These are phyloP conservation scores for Brachypodium distachyon DNA, from an alignment of 202 grass and related monocot species.

Conservation along the genomic window DNA sequence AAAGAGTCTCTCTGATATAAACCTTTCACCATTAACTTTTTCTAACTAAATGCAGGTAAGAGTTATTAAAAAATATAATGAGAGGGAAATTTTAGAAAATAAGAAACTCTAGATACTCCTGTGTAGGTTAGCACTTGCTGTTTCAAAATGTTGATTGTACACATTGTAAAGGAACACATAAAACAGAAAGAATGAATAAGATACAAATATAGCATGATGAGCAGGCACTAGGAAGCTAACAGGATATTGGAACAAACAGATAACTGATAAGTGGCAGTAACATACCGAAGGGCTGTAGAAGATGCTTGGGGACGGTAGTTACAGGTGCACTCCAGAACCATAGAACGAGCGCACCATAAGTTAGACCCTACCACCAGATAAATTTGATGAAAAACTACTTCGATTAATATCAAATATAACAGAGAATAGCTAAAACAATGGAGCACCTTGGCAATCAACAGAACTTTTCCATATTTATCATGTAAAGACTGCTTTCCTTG, in stretches of 20 bases:
- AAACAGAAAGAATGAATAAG: too few species aligned
- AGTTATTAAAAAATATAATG: too few species aligned
- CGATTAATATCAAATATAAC: background rate
- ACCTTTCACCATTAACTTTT: too few species aligned
- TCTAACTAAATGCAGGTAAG: too few species aligned
- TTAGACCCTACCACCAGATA: constrained; percentile 43
- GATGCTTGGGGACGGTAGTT: constrained; percentile 67
- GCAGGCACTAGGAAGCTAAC: background rate
- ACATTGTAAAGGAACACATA: background rate
- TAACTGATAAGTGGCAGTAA: background rate
- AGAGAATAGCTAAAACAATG: background rate
- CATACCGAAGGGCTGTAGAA: constrained; percentile 90
- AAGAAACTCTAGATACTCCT: too few species aligned
- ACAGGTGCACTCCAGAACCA: constrained; percentile 72
- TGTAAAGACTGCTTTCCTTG: constrained; percentile 54
- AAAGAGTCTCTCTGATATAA: too few species aligned
- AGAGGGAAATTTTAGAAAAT: too few species aligned
- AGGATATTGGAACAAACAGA: background rate
- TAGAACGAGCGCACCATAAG: constrained; percentile 44
- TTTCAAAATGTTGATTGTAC: background rate
- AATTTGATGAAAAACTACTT: constrained; percentile 21
- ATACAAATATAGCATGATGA: background rate
- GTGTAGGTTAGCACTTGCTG: background rate
- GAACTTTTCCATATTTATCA: constrained; percentile 44
- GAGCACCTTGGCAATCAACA: constrained; percentile 57